These are phyloP conservation scores for Funneliformis mosseae DNA, from an alignment of 192 early-diverging fungal species.

Conservation along the genomic window DNA sequence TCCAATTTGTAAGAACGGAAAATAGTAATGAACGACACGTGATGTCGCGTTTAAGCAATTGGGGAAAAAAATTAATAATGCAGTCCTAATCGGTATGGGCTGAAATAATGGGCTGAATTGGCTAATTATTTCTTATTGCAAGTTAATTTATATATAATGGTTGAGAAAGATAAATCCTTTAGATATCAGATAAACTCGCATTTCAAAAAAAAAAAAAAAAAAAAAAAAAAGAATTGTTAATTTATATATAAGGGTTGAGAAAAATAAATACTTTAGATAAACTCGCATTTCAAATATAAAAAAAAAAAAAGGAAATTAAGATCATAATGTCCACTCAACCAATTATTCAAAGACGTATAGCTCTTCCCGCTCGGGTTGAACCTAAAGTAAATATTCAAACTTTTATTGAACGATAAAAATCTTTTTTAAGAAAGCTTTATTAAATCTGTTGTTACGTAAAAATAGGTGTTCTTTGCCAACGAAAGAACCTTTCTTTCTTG, in stretches of 20 bases:
- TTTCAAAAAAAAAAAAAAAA: too few relatives aligned
- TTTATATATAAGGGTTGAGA: too few relatives aligned
- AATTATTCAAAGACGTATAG: slow-evolving; percentile 66
- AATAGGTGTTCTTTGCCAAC: slow-evolving; percentile 84
- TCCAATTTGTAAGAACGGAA: background rate
- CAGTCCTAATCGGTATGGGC: background rate
- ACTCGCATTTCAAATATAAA: too few relatives aligned
- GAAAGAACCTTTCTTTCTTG: slow-evolving; percentile 92
- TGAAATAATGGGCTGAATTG: background rate
- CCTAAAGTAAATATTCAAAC: slow-evolving; percentile 62
- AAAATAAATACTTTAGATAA: background rate
- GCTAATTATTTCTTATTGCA: background rate
- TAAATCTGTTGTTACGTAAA: background rate
- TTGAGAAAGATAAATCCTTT: background rate
- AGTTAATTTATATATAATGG: background rate
- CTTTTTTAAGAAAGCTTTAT: background rate
- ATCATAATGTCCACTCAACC: slow-evolving; percentile 27
- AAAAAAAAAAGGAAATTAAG: background rate
- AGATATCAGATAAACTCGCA: background rate
- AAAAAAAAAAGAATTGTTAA: background rate
- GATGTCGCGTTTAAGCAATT: background rate
- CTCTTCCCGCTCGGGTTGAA: slow-evolving; percentile 75
- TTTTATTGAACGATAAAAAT: too few relatives aligned
- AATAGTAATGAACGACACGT: background rate
- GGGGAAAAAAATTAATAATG: background rate